Evolutionary conservation across 345 rosid species (phyloP).

Genomic region (Punica granatum): DNA sequence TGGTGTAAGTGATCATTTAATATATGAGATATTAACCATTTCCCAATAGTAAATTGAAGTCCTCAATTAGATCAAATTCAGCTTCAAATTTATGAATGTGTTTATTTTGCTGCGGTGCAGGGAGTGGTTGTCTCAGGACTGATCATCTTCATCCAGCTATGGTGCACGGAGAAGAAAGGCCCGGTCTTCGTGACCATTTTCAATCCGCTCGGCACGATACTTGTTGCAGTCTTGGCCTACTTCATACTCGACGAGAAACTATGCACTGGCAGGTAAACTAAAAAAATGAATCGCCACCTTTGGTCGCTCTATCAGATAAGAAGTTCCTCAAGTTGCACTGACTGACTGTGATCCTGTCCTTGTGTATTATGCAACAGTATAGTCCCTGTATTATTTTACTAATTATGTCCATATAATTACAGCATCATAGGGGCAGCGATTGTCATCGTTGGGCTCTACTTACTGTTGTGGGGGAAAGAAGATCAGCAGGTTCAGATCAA

Average conservation of each 20-base stretch:
- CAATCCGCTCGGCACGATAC: conserved; percentile 45
- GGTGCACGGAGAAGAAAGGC: conserved; percentile 56
- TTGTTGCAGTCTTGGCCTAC: conserved; percentile 42
- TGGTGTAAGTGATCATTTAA: conserved; percentile 30
- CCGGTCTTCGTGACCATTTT: conserved; percentile 63
- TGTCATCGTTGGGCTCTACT: conserved; percentile 47
- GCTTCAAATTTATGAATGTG: not conserved
- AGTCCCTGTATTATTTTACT: too few relatives aligned
- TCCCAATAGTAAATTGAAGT: not conserved
- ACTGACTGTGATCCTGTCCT: not conserved
- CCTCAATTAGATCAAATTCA: not conserved
- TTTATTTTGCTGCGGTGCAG: conserved; percentile 20
- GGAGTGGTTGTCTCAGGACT: conserved; percentile 50
- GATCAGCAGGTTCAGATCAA: conserved; percentile 13
- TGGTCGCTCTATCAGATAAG: too few relatives aligned
- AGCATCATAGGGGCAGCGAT: conserved; percentile 48
- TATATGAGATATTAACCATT: not conserved
- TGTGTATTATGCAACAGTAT: too few relatives aligned
- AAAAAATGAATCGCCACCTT: too few relatives aligned
- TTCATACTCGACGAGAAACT: conserved; percentile 53
- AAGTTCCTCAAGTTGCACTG: not conserved
- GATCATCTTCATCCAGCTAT: conserved; percentile 30
- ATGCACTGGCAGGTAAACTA: conserved; percentile 44
- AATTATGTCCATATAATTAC: too few relatives aligned
- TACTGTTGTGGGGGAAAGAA: conserved; percentile 71